Evolutionary conservation across 1,284 basidiomycete genomes (phyloP).

Genomic region (Ustilago esculenta): DNA sequence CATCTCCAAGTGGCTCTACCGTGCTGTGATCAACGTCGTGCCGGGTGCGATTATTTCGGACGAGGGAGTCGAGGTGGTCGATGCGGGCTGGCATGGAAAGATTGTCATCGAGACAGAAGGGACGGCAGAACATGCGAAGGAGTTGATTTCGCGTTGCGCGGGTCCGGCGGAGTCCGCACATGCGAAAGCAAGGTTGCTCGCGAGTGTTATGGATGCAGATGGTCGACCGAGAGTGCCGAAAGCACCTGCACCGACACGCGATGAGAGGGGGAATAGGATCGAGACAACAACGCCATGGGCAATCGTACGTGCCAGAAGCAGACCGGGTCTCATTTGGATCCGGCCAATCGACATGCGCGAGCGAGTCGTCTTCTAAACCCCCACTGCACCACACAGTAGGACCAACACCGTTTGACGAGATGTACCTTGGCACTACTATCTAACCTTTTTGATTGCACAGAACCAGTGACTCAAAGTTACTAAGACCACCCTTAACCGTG

Average conservation of each 20-base stretch:
- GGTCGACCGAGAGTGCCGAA: slow-evolving; percentile 14
- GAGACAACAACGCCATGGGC: slow-evolving; percentile 53
- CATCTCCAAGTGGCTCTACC: slow-evolving; percentile 68
- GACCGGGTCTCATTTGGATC: slow-evolving; percentile 61
- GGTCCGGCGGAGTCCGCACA: slow-evolving; percentile 48
- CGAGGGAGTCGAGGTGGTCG: slow-evolving; percentile 46
- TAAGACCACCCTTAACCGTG: no score
- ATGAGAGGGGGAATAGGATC: slow-evolving; percentile 28
- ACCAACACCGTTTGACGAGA: neutral
- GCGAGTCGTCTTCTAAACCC: slow-evolving; percentile 32
- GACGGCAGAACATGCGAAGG: slow-evolving; percentile 62
- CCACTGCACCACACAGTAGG: neutral
- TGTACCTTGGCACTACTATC: no score
- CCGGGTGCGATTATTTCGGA: slow-evolving; percentile 49
- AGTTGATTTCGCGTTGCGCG: slow-evolving; percentile 53
- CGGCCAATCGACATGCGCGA: slow-evolving; percentile 48
- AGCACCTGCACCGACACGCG: slow-evolving; percentile 23
- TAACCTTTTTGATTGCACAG: no score
- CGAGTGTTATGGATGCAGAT: slow-evolving; percentile 50
- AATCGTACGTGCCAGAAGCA: slow-evolving; percentile 52
- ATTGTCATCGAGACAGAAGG: slow-evolving; percentile 63
- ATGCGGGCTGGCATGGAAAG: slow-evolving; percentile 53
- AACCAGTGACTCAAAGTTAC: no score
- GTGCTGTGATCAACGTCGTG: slow-evolving; percentile 59
- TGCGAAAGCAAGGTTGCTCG: slow-evolving; percentile 47